Conservation (phyloP, 73 alveolate genomes). For the Paramecium tetraurelia region DNA sequence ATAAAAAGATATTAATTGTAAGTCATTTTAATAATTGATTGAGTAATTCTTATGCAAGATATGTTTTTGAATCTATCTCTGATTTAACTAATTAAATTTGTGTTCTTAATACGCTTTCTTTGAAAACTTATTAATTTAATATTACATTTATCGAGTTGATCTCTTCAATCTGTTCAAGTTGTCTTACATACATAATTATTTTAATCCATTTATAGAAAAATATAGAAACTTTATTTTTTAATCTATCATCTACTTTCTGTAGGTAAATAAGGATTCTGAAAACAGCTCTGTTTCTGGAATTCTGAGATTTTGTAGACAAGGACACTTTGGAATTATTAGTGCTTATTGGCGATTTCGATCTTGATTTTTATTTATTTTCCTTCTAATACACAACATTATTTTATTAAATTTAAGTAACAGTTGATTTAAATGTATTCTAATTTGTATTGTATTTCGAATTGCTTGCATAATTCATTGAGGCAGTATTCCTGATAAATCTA, state of each 20-base stretch:
- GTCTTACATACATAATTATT: neutral
- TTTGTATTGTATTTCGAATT: neutral
- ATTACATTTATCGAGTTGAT: neutral
- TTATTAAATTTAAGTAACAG: neutral
- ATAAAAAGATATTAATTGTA: neutral
- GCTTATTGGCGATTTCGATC: neutral
- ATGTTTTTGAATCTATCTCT: neutral
- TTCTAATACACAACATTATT: neutral
- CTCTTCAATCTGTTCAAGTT: neutral
- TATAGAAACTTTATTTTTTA: neutral
- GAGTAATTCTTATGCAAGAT: neutral
- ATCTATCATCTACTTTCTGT: neutral
- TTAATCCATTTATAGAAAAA: neutral
- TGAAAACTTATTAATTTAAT: neutral
- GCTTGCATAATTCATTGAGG: neutral
- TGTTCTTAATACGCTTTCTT: slow-evolving; percentile 30
- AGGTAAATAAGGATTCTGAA: neutral
- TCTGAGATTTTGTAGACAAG: neutral
- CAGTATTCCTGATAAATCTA: slow-evolving; percentile 3
- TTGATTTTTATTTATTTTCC: neutral
- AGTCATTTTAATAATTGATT: neutral
- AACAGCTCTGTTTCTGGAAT: neutral
- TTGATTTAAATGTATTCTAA: neutral
- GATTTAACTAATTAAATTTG: neutral
- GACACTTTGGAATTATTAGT: neutral